phyloP scores from a whole-genome alignment of 164 flowering plant genomes.

The Vitis amurensis region DNA sequence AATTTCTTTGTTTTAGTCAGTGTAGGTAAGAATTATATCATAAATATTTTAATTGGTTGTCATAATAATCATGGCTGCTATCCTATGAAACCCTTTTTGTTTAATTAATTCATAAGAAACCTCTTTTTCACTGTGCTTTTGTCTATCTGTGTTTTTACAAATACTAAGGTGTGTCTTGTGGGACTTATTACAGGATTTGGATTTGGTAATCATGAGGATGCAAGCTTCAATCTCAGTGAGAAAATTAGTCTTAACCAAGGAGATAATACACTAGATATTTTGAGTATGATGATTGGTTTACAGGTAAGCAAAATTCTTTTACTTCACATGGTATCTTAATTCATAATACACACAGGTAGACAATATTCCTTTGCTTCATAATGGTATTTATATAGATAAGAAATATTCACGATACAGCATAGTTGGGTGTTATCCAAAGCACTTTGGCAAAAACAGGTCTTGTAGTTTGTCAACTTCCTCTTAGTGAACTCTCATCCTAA shows the following conservation, averaged over 20 bases:
- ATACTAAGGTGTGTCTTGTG: background rate
- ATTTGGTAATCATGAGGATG: conserved; percentile 59
- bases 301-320: conserved; percentile 35
- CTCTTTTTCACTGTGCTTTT: background rate
- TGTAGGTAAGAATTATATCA: background rate
- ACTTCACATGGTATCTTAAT: background rate
- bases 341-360: background rate
- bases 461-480: too few species aligned
- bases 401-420: too few species aligned
- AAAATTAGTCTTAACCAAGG: conserved; percentile 40
- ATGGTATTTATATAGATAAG: too few species aligned
- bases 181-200: conserved; percentile 40
- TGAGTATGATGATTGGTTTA: conserved; percentile 62
- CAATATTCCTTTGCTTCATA: too few species aligned
- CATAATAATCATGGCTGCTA: background rate
- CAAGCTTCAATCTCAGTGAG: conserved; percentile 39
- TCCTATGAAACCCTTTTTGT: background rate
- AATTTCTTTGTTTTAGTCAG: background rate
- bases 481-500: too few species aligned
- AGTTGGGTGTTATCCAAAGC: too few species aligned
- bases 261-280: conserved; percentile 48
- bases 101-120: background rate
- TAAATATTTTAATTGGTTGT: background rate
- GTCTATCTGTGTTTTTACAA: background rate
- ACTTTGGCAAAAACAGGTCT: too few species aligned